phyloP scores from a whole-genome alignment of 2,329 filamentous ascomycete genomes.

The Paraconiothyrium brasiliense region DNA sequence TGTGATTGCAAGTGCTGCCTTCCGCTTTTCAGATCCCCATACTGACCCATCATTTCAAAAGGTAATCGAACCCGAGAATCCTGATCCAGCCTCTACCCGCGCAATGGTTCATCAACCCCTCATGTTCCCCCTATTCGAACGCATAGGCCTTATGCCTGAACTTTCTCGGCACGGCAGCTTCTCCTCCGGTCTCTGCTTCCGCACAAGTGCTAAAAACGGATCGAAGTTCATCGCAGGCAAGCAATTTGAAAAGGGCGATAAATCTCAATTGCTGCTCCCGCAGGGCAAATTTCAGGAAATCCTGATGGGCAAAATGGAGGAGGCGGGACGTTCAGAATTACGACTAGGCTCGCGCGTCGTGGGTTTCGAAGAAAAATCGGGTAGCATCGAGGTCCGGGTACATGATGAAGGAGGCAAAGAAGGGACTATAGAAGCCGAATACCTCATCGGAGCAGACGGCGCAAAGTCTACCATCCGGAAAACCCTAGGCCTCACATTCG shows the following conservation, averaged over 20 bases:
- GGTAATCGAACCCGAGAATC: conserved; percentile 37
- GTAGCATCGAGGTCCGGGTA: conserved; percentile 23
- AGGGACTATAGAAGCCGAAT: conserved; percentile 33
- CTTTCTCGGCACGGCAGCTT: conserved; percentile 40
- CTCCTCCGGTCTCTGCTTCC: conserved; percentile 40
- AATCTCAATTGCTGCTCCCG: conserved; percentile 38
- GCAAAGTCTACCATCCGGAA: conserved; percentile 35
- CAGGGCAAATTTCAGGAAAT: conserved; percentile 46
- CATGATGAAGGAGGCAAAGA: conserved; percentile 10
- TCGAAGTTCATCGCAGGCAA: conserved; percentile 41
- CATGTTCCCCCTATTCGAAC: conserved; percentile 51
- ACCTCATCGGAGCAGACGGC: conserved; percentile 45
- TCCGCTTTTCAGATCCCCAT: not conserved
- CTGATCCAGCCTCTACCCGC: conserved; percentile 45
- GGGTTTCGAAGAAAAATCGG: conserved; percentile 21
- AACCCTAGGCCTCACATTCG: conserved; percentile 30
- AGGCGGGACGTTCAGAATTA: conserved; percentile 25
- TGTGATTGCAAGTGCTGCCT: conserved; percentile 41
- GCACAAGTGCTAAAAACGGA: conserved; percentile 33
- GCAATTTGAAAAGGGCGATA: conserved; percentile 34
- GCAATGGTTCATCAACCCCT: conserved; percentile 56
- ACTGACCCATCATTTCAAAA: conserved; percentile 1
- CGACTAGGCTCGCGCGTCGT: conserved; percentile 32
- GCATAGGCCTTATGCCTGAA: conserved; percentile 49
- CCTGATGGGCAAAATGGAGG: conserved; percentile 29